Evolutionary conservation across 176 grass and related monocot genomes (phyloP).

Genomic region (Avena atlantica): DNA sequence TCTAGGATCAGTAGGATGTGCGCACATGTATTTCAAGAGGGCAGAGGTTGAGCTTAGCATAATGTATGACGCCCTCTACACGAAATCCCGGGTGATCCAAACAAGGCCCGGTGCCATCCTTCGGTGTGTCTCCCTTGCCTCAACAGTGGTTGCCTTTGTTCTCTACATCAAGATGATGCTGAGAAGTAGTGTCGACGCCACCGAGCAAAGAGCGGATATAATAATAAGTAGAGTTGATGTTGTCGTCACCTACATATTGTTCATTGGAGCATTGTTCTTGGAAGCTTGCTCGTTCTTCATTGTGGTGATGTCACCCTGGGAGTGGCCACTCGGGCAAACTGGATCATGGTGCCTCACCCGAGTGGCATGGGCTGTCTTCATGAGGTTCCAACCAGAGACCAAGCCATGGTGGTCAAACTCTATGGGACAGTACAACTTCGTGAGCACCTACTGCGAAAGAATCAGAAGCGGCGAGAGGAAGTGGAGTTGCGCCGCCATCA

Average conservation of each 20-base stretch:
- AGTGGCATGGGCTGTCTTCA: not conserved
- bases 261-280: constrained; percentile 6
- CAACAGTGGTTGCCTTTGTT: not conserved
- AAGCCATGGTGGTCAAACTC: constrained; percentile 32
- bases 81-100: constrained; percentile 16
- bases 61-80: constrained; percentile 18
- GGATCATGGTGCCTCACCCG: not conserved
- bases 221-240: not conserved
- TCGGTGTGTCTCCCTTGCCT: not conserved
- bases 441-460: not conserved
- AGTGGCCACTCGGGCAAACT: not conserved
- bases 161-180: not conserved
- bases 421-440: not conserved
- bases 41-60: not conserved
- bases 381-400: not conserved
- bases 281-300: not conserved
- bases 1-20: too few relatives aligned
- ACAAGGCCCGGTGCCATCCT: not conserved
- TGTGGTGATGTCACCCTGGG: not conserved
- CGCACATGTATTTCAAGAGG: not conserved
- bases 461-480: not conserved
- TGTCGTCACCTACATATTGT: not conserved
- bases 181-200: not conserved
- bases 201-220: not conserved
- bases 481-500: not conserved